Base-by-base conservation (phyloP, 805 yeast species). In the Saturnispora zaruensis region DNA sequence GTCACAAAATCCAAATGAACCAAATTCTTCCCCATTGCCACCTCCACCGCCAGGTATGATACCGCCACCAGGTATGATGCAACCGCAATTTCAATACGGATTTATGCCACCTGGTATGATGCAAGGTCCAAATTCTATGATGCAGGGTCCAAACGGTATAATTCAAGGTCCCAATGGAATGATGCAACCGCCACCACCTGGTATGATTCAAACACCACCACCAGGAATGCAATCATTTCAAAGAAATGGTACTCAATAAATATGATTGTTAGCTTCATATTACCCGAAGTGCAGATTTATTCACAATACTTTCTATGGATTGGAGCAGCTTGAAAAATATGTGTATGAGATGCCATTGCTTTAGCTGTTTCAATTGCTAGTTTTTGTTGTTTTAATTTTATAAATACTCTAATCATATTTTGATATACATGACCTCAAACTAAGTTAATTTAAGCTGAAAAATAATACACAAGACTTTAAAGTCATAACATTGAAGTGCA, bases 1-100 rank as follows among this genome's bases (percentile, higher is more conserved):
- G 28, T 46, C 51, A 34, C 54, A 50, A 41, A 41, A 45, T 45
- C 26, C 51, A 20, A 40, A 32, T 23, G 46, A 45, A 13, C 40
- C 41, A 45, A 23, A 42, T 36, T 36, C 45, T 13, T 34, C 50
- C 25, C 34, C 51, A 33, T n/a, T 40, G 7, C 37, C 46, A 34
- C 44, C 49, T 23, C 49, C 49, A 21, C 34, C 47, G 24, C 41
- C 41, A 25, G 41, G 41, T 16, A 45, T 34, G 41, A 23, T 37
- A 3, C 47, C 47, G 4, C 41, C 47, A 26, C 46, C 42, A 23
- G 42, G 42, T 6, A 38, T 38, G 42, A 43, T 44, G 13, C 41
- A 40, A 11, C 47, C 47, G n/a, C 30, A 21, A 25, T 42, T 48
- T 21, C 46, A 41, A 28, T 37, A 41, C 24, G 48, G 48, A 9